Conservation (phyloP, 441 rosid species). For the Jatropha multifida region DNA sequence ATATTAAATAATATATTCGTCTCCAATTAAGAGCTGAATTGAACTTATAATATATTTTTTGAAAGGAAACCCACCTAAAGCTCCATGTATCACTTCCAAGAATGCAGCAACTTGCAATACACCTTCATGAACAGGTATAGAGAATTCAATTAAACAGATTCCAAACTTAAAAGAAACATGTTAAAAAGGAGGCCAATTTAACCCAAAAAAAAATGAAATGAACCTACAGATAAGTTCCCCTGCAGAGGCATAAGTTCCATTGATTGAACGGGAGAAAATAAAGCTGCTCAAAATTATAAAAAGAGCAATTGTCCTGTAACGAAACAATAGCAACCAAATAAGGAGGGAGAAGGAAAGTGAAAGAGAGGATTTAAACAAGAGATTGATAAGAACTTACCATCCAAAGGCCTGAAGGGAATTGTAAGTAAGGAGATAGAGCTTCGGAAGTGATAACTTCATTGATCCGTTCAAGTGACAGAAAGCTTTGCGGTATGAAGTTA, state of each 20-base stretch:
- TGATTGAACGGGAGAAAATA: conserved; percentile 39
- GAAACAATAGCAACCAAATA: background rate
- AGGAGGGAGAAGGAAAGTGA: background rate
- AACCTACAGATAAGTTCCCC: conserved; percentile 67
- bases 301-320: conserved; percentile 54
- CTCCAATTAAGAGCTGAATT: background rate
- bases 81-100: conserved; percentile 89
- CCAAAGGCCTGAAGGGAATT: conserved; percentile 67
- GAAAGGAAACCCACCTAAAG: conserved; percentile 43
- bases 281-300: conserved; percentile 38
- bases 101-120: conserved; percentile 54
- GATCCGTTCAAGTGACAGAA: background rate
- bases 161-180: background rate
- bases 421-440: conserved; percentile 65
- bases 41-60: background rate
- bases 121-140: conserved; percentile 39
- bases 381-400: conserved; percentile 41
- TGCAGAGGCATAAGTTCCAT: conserved; percentile 63
- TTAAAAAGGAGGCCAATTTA: background rate
- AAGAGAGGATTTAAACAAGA: background rate
- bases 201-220: background rate
- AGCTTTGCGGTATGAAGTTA: background rate
- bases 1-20: background rate
- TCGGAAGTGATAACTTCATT: conserved; percentile 35
- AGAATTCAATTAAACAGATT: background rate